Evolutionary conservation across 1,284 basidiomycete species (phyloP).

Genomic region (Sanghuangporus baumii): DNA sequence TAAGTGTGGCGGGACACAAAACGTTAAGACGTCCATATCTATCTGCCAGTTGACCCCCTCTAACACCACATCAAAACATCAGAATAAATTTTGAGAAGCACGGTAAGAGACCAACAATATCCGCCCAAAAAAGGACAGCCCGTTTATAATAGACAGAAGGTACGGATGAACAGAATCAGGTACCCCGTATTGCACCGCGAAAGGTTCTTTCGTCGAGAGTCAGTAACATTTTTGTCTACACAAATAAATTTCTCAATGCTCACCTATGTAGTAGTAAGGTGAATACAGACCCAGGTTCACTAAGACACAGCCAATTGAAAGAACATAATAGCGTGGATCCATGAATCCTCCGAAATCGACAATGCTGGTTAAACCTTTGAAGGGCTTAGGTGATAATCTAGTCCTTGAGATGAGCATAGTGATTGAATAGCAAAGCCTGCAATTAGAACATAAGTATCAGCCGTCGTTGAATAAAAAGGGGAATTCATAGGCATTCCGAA

Average conservation of each 20-base stretch:
- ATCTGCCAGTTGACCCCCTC: neutral
- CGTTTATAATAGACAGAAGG: slow-evolving; percentile 7
- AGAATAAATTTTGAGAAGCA: neutral
- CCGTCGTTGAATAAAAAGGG: neutral
- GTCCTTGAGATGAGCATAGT: slow-evolving; percentile 4
- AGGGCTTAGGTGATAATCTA: slow-evolving; percentile 1
- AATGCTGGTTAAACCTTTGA: neutral
- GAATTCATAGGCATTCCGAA: neutral
- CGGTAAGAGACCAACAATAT: neutral
- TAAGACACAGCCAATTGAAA: slow-evolving; percentile 4
- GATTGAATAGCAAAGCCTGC: slow-evolving; percentile 2
- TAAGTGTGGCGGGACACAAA: neutral
- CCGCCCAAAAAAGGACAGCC: slow-evolving; percentile 3
- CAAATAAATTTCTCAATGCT: neutral
- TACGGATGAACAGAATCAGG: neutral
- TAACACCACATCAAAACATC: neutral
- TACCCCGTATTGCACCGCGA: neutral
- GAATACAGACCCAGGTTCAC: slow-evolving; percentile 5
- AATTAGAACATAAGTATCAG: neutral
- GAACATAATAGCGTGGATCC: slow-evolving; percentile 2
- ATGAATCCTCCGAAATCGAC: slow-evolving; percentile 6
- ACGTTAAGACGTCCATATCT: slow-evolving; percentile 4
- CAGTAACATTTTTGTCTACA: neutral
- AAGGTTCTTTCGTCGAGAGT: neutral
- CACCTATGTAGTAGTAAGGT: slow-evolving; percentile 3